These are phyloP conservation scores for Gaeumannomyces tritici DNA, from an alignment of 2,329 filamentous ascomycete genomes.

Conservation along the genomic window DNA sequence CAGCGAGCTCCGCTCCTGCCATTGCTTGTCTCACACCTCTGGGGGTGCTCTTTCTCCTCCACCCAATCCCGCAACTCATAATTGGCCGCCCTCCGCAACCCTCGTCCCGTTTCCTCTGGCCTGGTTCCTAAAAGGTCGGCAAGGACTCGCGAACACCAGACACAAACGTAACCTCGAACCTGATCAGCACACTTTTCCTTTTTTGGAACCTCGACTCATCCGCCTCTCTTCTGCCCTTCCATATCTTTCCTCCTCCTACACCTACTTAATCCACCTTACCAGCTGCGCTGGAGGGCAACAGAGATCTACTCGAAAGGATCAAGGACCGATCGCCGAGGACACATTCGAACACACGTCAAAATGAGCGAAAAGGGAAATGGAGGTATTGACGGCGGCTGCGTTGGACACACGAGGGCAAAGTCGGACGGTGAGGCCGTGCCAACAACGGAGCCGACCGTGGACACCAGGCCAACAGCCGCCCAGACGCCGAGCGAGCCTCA, in stretches of 20 bases:
- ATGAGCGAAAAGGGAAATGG: slow-evolving; percentile 38
- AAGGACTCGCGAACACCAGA: neutral
- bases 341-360: slow-evolving; percentile 13
- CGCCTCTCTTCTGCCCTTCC: neutral
- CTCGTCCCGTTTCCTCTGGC: neutral
- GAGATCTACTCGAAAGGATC: neutral
- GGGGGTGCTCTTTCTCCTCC: neutral
- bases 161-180: neutral
- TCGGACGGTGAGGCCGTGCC: slow-evolving; percentile 31
- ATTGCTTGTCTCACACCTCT: slow-evolving; percentile 5
- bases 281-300: neutral
- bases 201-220: neutral
- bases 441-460: slow-evolving; percentile 27
- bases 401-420: slow-evolving; percentile 30
- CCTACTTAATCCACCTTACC: neutral
- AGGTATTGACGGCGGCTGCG: slow-evolving; percentile 24
- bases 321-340: neutral
- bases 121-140: neutral
- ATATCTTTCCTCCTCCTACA: neutral
- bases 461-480: slow-evolving; percentile 19
- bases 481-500: slow-evolving; percentile 23
- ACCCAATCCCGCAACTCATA: neutral
- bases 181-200: neutral
- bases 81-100: neutral
- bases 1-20: slow-evolving; percentile 4